These are phyloP conservation scores for Paraconiothyrium brasiliense DNA, from an alignment of 2,329 filamentous ascomycete species.

Conservation along the genomic window DNA sequence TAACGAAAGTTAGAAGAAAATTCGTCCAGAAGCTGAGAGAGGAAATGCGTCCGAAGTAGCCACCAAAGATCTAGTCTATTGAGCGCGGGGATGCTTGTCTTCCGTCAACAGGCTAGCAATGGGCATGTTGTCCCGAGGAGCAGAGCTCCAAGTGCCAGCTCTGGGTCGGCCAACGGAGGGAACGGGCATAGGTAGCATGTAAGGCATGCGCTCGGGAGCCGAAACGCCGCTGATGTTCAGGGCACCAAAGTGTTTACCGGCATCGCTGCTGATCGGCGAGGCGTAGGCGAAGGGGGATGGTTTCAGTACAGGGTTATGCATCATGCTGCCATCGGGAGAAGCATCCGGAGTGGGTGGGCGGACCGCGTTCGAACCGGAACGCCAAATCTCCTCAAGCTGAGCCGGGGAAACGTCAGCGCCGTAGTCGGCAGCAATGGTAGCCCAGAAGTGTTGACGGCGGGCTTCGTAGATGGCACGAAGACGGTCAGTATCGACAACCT, in stretches of 20 bases:
- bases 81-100: constrained; percentile 44
- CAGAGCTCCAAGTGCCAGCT: constrained; percentile 49
- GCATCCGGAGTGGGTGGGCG: constrained; percentile 51
- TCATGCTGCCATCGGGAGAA: constrained; percentile 50
- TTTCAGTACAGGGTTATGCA: constrained; percentile 47
- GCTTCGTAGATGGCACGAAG: constrained; percentile 75
- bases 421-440: constrained; percentile 75
- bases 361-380: constrained; percentile 40
- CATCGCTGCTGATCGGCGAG: constrained; percentile 42
- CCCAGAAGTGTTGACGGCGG: constrained; percentile 78
- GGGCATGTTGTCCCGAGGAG: constrained; percentile 49
- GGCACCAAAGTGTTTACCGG: constrained; percentile 44
- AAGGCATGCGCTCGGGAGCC: constrained; percentile 46
- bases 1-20: constrained; percentile 37
- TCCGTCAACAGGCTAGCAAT: constrained; percentile 52
- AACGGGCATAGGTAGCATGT: constrained; percentile 49
- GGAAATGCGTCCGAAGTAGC: constrained; percentile 5
- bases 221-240: constrained; percentile 45
- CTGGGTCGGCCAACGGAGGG: constrained; percentile 43
- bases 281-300: constrained; percentile 43
- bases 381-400: constrained; percentile 76
- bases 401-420: constrained; percentile 69
- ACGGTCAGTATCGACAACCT: constrained; percentile 70
- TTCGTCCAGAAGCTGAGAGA: constrained; percentile 15
- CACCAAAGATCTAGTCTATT: constrained; percentile 18